Evolutionary conservation across 129 eudicot species (phyloP).

Genomic region (Oenanthe sinensis): DNA sequence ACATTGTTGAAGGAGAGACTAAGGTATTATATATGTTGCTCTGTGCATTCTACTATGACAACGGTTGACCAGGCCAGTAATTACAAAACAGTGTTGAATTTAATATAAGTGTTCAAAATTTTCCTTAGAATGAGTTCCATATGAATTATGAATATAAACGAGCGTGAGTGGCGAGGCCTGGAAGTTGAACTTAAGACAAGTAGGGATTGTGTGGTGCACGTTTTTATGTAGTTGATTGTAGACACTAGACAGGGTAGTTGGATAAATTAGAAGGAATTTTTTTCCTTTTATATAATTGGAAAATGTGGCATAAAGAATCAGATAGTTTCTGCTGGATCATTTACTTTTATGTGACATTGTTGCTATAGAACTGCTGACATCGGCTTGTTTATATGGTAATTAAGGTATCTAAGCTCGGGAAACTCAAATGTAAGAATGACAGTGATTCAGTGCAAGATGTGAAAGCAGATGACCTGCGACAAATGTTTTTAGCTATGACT

Average conservation of each 20-base stretch:
- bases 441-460: constrained; percentile 80
- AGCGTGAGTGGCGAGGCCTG: neutral
- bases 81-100: neutral
- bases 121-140: neutral
- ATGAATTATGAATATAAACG: neutral
- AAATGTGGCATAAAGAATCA: neutral
- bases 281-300: neutral
- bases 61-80: neutral
- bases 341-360: neutral
- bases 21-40: constrained; percentile 40
- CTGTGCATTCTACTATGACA: neutral
- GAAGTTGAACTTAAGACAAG: neutral
- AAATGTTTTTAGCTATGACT: constrained; percentile 99
- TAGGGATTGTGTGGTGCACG: neutral
- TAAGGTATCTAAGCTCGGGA: constrained; percentile 94
- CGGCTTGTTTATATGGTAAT: constrained; percentile 12
- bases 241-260: neutral
- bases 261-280: neutral
- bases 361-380: neutral
- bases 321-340: neutral
- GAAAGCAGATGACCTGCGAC: constrained; percentile 91
- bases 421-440: constrained; percentile 76
- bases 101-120: neutral
- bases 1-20: constrained; percentile 98
- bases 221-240: neutral